Base-by-base conservation (phyloP, 2,329 filamentous ascomycete genomes). In the Fusarium euwallaceae region DNA sequence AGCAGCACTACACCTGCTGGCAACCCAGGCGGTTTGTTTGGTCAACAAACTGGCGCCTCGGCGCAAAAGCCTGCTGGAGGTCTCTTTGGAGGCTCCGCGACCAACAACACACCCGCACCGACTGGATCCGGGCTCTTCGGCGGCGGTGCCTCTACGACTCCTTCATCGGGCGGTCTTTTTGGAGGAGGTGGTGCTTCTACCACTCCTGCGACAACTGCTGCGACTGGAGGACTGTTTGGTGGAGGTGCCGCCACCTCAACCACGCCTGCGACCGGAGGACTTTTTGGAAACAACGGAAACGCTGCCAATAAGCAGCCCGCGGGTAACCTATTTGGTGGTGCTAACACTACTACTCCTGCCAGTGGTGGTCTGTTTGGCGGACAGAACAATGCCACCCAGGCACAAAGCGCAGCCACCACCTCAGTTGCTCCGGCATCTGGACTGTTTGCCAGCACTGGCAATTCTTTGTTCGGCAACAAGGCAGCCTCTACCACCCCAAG, bases 231-330 rank as follows among this genome's bases (percentile, higher is more conserved):
- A 41, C 55, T 78, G 24, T 82, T 82, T 65, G 79, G 79, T 27
- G 74, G 64, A 27, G 60, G 63, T 51, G 71, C 78, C n/a, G 51
- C 59, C 58, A 45, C 29, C 32, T 76, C 80, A 39, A 79, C 81
- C 32, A 75, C 81, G 20, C 78, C 79, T 17, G 76, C 81, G 22
- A 74, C 76, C 27, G 73, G 79, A 16, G 79, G 78, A 20, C 66
- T 84, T n/a, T 85, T 84, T 68, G 81, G 79, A 45, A 75, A 72
- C 56, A 62, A 74, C n/a, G 72, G 71, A 32, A 73, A 62, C 43
- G 66, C 70, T 29, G 60, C 72, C 66, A 74, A 48, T 61, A 73
- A 78, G 63, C 73, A 78, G 63, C 73, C 78, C 12, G 53, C 76
- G 24, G 36, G 67, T 10, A 75, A 72, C 61, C 61, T 81, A 41